These are phyloP conservation scores for Blastocystis sp. DNA, from an alignment of 352 stramenopile genomes.

Conservation along the genomic window DNA sequence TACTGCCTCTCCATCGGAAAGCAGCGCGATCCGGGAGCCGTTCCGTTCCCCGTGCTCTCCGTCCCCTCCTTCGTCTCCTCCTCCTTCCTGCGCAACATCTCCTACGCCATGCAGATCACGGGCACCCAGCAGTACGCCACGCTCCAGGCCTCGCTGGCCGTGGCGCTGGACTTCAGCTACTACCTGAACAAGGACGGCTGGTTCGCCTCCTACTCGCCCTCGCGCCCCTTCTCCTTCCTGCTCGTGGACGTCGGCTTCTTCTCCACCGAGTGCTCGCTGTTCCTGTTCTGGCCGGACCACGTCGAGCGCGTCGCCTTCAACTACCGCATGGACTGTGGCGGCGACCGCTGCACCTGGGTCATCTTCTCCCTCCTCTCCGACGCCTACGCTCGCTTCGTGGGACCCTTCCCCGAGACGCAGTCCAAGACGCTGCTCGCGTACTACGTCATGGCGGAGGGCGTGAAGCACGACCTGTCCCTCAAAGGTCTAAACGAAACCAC, in stretches of 20 bases:
- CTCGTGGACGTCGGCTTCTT: conserved; percentile 2
- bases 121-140: neutral
- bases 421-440: neutral
- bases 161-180: neutral
- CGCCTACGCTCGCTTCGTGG: neutral
- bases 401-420: neutral
- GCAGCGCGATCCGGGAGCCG: neutral
- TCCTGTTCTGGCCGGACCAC: neutral
- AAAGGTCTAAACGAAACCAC: neutral
- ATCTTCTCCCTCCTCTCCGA: neutral
- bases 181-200: neutral
- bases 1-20: neutral
- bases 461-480: neutral
- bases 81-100: neutral
- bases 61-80: neutral
- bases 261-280: conserved; percentile 13
- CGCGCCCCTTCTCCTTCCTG: neutral
- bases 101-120: neutral
- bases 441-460: neutral
- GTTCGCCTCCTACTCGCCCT: neutral
- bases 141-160: neutral
- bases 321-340: conserved; percentile 7
- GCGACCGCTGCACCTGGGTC: neutral
- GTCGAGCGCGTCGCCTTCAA: neutral
- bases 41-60: neutral